Evolutionary conservation across 2,329 filamentous ascomycete species (phyloP), one percentile per base, ranked within the genome.

Genomic region (Didymella lethalis): DNA sequence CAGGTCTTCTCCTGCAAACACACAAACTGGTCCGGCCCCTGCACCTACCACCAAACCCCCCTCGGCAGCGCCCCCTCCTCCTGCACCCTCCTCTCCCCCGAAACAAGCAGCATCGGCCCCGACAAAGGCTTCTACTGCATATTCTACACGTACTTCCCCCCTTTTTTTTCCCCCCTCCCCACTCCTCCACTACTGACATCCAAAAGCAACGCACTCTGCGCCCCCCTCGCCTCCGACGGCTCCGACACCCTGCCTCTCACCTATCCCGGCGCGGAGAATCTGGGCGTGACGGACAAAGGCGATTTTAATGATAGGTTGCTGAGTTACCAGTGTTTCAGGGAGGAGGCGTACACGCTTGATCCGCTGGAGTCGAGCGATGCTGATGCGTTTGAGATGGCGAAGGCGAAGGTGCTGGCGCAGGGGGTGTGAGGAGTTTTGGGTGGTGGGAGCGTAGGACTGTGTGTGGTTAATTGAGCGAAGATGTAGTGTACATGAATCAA

Each of bases 1-100:
- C 20, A 75, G 73, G 61, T 75, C 32, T 70, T 63, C 48, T 62
- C 70, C 46, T 75, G 72, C 62, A 44, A 62, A 32, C 46, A 73
- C 58, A 26, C 61, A 45, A 57, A 62, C 57, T 75, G 68, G 67
- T 44, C 41, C 34, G 68, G 70, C 10, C 41, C 26, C 2, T 74
- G 73, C 65, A 46, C 43, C 10, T 50, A 66, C 48, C 34, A 53
- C 0, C 16, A 32, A 40, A 54, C 54, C 11, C 58, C 55, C 2
- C 58, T 70, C 46, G 67, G 68, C 46, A 58, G 58, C 34, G 51
- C 51, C 7, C 48, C 63, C 8, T 14, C 46, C 1, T 53, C 58
- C 8, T 75, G 73, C 60, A 55, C 53, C 0, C 14, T 25, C 0
- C 57, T 75, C 3, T 60, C 69, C 18, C 64, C 60, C 7, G 60